phyloP scores from a whole-genome alignment of 164 flowering plant genomes.

The Pachysandra terminalis region DNA sequence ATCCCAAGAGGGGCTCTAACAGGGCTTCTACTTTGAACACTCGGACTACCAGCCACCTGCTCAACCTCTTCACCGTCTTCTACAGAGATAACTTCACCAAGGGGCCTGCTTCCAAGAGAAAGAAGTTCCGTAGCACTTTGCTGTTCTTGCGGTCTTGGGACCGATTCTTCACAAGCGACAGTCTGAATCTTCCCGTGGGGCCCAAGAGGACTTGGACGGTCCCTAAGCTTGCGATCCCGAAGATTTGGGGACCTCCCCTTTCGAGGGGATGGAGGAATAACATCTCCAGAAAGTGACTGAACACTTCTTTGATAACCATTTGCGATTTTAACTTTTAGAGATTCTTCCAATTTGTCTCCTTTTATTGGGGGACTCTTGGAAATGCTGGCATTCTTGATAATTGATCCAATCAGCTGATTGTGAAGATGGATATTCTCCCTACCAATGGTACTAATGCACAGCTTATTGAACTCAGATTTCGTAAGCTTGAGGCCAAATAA shows the following conservation, averaged over 20 bases:
- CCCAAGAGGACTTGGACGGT: slow-evolving; percentile 61
- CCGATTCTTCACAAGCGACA: slow-evolving; percentile 31
- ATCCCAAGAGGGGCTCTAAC: slow-evolving; percentile 84
- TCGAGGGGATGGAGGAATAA: slow-evolving; percentile 56
- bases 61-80: slow-evolving; percentile 97
- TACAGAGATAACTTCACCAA: slow-evolving; percentile 60
- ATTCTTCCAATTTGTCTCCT: slow-evolving; percentile 26
- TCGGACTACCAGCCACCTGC: slow-evolving; percentile 59
- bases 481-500: slow-evolving; percentile 46
- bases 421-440: slow-evolving; percentile 71
- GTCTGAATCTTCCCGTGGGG: slow-evolving; percentile 43
- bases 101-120: slow-evolving; percentile 72
- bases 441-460: slow-evolving; percentile 56
- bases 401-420: slow-evolving; percentile 52
- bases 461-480: slow-evolving; percentile 60
- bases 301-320: slow-evolving; percentile 40
- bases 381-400: slow-evolving; percentile 57
- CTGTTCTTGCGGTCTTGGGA: slow-evolving; percentile 45
- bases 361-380: slow-evolving; percentile 53
- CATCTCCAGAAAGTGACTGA: slow-evolving; percentile 45
- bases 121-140: slow-evolving; percentile 57
- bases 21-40: slow-evolving; percentile 74
- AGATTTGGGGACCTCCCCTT: slow-evolving; percentile 46
- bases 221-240: slow-evolving; percentile 47
- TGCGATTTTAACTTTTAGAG: slow-evolving; percentile 23